Base-by-base conservation (phyloP, 495 filamentous ascomycete species). In the Talaromyces stipitatus region DNA sequence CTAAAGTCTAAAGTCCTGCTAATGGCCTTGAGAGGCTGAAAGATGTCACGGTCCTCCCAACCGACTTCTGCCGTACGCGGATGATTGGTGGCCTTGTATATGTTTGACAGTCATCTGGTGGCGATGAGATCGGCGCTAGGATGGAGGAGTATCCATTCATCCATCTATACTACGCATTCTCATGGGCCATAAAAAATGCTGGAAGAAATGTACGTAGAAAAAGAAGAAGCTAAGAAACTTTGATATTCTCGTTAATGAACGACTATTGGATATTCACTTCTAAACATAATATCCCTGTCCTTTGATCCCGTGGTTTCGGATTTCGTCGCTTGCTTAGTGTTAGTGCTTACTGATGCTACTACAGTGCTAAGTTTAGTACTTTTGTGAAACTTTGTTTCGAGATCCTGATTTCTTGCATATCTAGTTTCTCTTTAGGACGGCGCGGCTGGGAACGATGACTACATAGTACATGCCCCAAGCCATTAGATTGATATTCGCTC, bases 1-100 rank as follows among this genome's bases (percentile, higher is more conserved):
- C n/a, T n/a, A n/a, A n/a, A n/a, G n/a, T n/a, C n/a, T n/a, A n/a
- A n/a, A n/a, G n/a, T n/a, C n/a, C n/a, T n/a, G n/a, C n/a, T n/a
- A n/a, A n/a, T n/a, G n/a, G n/a, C n/a, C n/a, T n/a, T n/a, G n/a
- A n/a, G 20, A 46, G 16, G 43, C 22, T 22, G 16, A 20, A 23
- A 24, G 11, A 24, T 46, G 18, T 24, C 43, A 46, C 45, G 45
- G 20, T 48, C 24, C 14, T 24, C 45, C 22, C 11, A 48, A 20
- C 45, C 45, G 18, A 48, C 45, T 48, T 24, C 10, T 24, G 11
- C 6, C 18, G 18, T 26, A 5, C 9, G 38, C 38, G 18, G 14
- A 20, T 48, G 45, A 48, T 48, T 48, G 45, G 45, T 48, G 20
- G 45, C 45, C 45, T 26, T 48, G 45, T 48, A 48, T 26, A 48